Conservation (phyloP, 148 eudicot species). For the Rheum nobile region DNA sequence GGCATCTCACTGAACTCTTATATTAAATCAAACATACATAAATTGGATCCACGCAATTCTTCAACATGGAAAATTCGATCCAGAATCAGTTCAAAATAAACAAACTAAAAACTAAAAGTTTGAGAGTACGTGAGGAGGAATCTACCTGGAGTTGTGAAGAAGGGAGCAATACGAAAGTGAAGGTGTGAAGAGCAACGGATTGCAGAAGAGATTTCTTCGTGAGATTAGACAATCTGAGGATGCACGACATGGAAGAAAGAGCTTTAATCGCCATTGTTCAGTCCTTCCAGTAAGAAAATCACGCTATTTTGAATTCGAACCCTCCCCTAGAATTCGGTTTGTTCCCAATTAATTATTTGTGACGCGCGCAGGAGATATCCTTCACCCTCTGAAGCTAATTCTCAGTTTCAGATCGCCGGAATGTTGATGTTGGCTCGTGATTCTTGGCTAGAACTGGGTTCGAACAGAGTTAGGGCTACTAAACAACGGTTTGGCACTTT, state of each 20-base stretch:
- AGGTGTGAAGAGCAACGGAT: not conserved
- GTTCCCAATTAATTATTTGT: no score
- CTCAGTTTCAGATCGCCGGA: no score
- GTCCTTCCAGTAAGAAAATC: not conserved
- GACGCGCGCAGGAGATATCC: no score
- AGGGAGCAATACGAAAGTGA: conserved; percentile 4
- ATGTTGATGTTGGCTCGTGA: no score
- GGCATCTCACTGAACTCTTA: not conserved
- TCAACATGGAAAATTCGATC: not conserved
- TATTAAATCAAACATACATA: not conserved
- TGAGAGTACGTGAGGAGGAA: not conserved
- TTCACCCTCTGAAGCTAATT: no score
- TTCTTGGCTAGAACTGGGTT: no score
- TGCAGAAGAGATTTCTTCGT: conserved; percentile 5
- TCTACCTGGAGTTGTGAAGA: conserved; percentile 27
- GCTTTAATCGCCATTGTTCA: not conserved
- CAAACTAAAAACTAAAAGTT: no score
- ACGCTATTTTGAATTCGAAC: no score
- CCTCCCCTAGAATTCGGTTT: no score
- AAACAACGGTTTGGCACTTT: no score
- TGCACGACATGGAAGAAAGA: not conserved
- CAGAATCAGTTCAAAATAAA: not conserved
- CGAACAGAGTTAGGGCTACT: no score
- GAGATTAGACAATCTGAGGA: conserved; percentile 22
- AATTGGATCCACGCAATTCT: not conserved